Evolutionary conservation across 805 yeast species (phyloP).

Genomic region (Starmerella floris): DNA sequence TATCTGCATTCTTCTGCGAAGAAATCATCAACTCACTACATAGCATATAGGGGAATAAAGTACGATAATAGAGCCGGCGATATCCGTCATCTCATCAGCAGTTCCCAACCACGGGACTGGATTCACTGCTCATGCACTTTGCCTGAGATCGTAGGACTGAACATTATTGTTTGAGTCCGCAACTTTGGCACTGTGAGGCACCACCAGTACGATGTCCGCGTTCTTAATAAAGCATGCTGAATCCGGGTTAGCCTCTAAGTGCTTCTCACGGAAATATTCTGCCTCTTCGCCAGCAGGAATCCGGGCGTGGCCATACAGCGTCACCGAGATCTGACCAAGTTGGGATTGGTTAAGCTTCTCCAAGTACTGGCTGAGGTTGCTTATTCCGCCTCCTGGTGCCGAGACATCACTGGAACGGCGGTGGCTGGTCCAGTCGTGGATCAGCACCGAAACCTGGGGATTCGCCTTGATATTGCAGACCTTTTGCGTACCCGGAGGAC

Average conservation of each 20-base stretch:
- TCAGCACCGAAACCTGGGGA: slow-evolving; percentile 65
- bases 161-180: slow-evolving; percentile 39
- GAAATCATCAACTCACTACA: too few species aligned
- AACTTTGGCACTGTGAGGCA: slow-evolving; percentile 55
- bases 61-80: not conserved
- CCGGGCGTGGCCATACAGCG: slow-evolving; percentile 59
- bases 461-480: slow-evolving; percentile 54
- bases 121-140: too few species aligned
- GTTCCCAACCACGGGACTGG: not conserved
- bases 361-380: slow-evolving; percentile 42
- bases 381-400: slow-evolving; percentile 10
- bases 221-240: slow-evolving; percentile 56
- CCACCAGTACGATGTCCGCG: slow-evolving; percentile 51
- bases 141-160: slow-evolving; percentile 8
- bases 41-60: not conserved
- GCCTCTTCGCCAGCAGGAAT: slow-evolving; percentile 40
- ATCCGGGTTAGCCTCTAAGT: slow-evolving; percentile 50
- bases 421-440: slow-evolving; percentile 67
- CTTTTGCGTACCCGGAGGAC: slow-evolving; percentile 60
- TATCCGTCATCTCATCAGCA: not conserved
- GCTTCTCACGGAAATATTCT: slow-evolving; percentile 46
- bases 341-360: slow-evolving; percentile 70
- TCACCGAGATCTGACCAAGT: slow-evolving; percentile 66
- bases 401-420: slow-evolving; percentile 34
- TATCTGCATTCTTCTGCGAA: too few species aligned